A percentile compares a stretch with the other conserved stretches of the same genome.
These are phyloP conservation scores for Eucalyptus melliodora DNA, from an alignment of 345 rosid species.

Conservation along the genomic window DNA sequence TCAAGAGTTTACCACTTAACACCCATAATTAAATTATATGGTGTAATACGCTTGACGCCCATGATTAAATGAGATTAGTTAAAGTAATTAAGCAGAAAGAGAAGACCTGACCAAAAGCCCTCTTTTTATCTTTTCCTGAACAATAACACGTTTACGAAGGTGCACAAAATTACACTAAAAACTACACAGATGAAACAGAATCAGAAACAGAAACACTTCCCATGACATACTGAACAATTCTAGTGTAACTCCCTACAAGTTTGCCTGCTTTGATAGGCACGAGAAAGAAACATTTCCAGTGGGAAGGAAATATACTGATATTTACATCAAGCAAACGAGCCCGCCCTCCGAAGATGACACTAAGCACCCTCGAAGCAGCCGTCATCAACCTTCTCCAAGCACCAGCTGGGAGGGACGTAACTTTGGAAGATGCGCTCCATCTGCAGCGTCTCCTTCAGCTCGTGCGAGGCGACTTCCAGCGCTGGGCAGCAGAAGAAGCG, in stretches of 20 bases:
- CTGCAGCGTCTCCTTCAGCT: slow-evolving; percentile 44
- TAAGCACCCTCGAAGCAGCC: slow-evolving; percentile 50
- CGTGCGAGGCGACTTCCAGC: slow-evolving; percentile 54
- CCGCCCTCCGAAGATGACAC: slow-evolving; percentile 21
- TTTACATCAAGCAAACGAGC: slow-evolving; percentile 12
- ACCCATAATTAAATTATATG: too few species aligned
- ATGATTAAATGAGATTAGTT: background rate
- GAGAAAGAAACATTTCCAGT: background rate
- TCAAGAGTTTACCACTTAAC: background rate
- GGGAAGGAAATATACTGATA: background rate
- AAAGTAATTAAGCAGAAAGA: background rate
- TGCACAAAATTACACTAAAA: background rate
- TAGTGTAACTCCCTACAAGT: background rate
- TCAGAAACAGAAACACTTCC: background rate
- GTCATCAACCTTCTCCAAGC: slow-evolving; percentile 46
- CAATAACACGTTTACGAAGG: background rate
- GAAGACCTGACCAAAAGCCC: background rate
- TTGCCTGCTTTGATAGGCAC: background rate
- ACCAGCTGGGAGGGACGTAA: slow-evolving; percentile 53
- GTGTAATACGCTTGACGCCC: too few species aligned
- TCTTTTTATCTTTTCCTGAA: background rate
- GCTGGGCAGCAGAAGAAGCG: slow-evolving; percentile 38
- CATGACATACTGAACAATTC: background rate
- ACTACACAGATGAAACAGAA: background rate
- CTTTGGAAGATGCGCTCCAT: slow-evolving; percentile 47